Conservation (phyloP, 169 alveolate genomes). For the Babesia bovis region DNA sequence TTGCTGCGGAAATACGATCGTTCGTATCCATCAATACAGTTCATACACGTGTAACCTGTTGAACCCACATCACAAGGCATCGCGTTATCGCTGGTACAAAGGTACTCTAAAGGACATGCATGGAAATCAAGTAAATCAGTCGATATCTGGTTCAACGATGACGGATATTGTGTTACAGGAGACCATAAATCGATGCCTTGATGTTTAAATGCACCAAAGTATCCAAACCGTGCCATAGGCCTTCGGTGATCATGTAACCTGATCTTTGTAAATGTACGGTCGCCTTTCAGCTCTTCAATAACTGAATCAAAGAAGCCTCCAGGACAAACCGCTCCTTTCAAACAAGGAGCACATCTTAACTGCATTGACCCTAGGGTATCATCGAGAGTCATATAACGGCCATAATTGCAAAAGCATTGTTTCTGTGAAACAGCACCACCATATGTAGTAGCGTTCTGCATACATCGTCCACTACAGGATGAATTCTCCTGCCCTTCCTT, state of each 20-base stretch:
- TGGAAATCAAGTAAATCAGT: conserved; percentile 56
- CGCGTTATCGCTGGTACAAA: conserved; percentile 28
- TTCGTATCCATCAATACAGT: conserved; percentile 52
- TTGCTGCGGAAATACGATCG: conserved; percentile 43
- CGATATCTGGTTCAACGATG: conserved; percentile 15
- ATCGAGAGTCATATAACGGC: conserved; percentile 70
- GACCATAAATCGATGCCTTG: conserved; percentile 31
- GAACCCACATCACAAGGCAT: conserved; percentile 69
- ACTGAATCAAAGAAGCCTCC: conserved; percentile 70
- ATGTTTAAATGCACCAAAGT: conserved; percentile 42
- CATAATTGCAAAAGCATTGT: conserved; percentile 76
- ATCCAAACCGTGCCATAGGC: conserved; percentile 62
- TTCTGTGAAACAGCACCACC: conserved; percentile 74
- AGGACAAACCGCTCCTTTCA: conserved; percentile 74
- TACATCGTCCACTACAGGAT: conserved; percentile 76
- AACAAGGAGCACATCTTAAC: conserved; percentile 67
- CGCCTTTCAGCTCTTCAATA: conserved; percentile 52
- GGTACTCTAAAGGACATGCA: conserved; percentile 55
- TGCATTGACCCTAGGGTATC: conserved; percentile 37
- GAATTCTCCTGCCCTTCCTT: conserved; percentile 80
- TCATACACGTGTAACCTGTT: conserved; percentile 74
- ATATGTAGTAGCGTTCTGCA: conserved; percentile 77
- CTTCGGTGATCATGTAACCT: conserved; percentile 32
- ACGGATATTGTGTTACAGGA: conserved; percentile 20
- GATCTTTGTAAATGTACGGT: conserved; percentile 53